A percentile compares a stretch with the other conserved stretches of the same genome.
Conservation (phyloP, 805 yeast genomes). For the Cyberlindnera nakhonratchasimensis region DNA sequence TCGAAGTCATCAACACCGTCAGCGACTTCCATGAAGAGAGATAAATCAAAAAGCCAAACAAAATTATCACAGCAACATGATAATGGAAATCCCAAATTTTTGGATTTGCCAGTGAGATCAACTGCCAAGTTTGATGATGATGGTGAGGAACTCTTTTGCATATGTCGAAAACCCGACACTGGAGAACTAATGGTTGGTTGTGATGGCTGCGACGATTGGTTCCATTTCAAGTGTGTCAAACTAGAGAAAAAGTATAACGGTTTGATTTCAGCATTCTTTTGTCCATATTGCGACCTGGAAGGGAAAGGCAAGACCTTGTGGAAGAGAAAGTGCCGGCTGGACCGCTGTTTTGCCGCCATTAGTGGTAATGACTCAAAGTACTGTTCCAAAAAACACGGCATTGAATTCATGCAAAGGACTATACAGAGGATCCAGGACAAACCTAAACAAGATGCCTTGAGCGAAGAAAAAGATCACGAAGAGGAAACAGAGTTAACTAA, state of each 20-base stretch:
- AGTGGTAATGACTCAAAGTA: slow-evolving; percentile 53
- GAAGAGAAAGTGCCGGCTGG: slow-evolving; percentile 72
- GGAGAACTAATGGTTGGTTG: slow-evolving; percentile 91
- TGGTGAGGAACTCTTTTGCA: slow-evolving; percentile 68
- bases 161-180: slow-evolving; percentile 73
- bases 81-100: slow-evolving; percentile 34
- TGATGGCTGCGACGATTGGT: slow-evolving; percentile 96
- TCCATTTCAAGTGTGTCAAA: slow-evolving; percentile 75
- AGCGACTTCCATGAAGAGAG: slow-evolving; percentile 1
- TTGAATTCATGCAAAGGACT: slow-evolving; percentile 14
- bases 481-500: slow-evolving; percentile 8
- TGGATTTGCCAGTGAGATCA: slow-evolving; percentile 17
- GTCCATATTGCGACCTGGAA: slow-evolving; percentile 63
- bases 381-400: slow-evolving; percentile 73
- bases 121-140: slow-evolving; percentile 39
- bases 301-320: slow-evolving; percentile 51
- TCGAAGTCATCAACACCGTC: slow-evolving; percentile 4
- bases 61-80: too few relatives aligned
- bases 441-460: slow-evolving; percentile 2
- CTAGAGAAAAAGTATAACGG: slow-evolving; percentile 47
- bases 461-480: neutral
- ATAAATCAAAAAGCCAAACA: neutral
- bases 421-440: slow-evolving; percentile 3
- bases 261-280: slow-evolving; percentile 61
- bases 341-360: slow-evolving; percentile 55